Evolutionary conservation across 306 rosid species (phyloP).

Genomic region (Phaseolus lunatus): DNA sequence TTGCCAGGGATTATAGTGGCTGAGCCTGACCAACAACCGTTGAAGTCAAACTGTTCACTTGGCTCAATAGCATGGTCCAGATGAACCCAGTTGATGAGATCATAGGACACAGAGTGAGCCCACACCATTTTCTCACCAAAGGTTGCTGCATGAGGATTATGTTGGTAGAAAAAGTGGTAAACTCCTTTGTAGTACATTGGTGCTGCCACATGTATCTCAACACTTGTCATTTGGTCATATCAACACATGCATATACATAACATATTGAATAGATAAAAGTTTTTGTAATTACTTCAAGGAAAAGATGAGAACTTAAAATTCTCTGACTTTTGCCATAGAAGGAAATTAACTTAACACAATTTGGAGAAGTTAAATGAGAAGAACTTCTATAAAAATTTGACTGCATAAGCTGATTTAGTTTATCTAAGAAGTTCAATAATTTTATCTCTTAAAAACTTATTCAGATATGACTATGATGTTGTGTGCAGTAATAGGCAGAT

Average conservation of each 20-base stretch:
- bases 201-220: neutral
- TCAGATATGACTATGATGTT: neutral
- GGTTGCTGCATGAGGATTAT: slow-evolving; percentile 56
- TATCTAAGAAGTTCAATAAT: too few relatives aligned
- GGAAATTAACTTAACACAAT: neutral
- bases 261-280: too few relatives aligned
- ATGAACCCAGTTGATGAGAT: slow-evolving; percentile 24
- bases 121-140: slow-evolving; percentile 8
- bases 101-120: slow-evolving; percentile 23
- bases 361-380: neutral
- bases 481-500: neutral
- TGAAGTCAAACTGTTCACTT: neutral
- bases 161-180: slow-evolving; percentile 68
- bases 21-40: neutral
- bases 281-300: too few relatives aligned
- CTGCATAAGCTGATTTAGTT: neutral
- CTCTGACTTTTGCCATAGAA: slow-evolving; percentile 30
- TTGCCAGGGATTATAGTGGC: neutral
- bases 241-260: too few relatives aligned
- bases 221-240: neutral
- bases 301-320: too few relatives aligned
- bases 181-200: slow-evolving; percentile 61
- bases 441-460: neutral
- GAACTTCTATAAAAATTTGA: neutral
- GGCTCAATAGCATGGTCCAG: neutral